Evolutionary conservation across 805 yeast genomes (phyloP), one percentile per base, ranked within the genome.

Genomic region (Blastobotrys muscicola): DNA sequence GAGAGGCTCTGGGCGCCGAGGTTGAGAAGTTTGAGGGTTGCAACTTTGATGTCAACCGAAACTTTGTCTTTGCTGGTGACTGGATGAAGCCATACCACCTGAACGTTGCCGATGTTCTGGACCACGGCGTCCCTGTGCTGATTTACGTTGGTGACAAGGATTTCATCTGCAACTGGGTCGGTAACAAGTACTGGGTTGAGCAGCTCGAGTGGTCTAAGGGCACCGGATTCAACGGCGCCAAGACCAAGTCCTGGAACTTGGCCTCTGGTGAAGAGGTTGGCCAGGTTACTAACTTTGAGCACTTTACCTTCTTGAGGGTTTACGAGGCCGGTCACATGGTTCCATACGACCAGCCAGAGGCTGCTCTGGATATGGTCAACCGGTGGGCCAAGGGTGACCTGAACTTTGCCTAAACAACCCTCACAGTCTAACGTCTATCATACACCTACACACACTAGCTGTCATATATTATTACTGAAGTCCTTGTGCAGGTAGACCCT

Each of bases 251-350:
- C 42, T 68, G 70, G 70, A 43, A 46, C n/a, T 61, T 64, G 4
- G 60, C 60, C 12, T 74, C 71, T 36, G 70, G 71, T 42, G 62
- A 67, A 50, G 66, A 67, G 46, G 60, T 51, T 6, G 97, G 97
- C 47, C 77, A 82, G 55, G 81, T 80, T 26, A 86, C 85, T 68
- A 81, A 76, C 57, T 74, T 70, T 51, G 80, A 80, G 39, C 71
- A 75, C 47, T 78, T 89, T 54, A 83, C 95, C 3, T 90, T 82
- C 69, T 70, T 85, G 62, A 75, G 95, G 62, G 76, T 89, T 8
- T 89, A 71, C 56, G 90, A 78, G 50, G 97, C 94, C 42, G 97
- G 97, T 23, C 97, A 90, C 66, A 87, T 89, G 96, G 95, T 86
- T 49, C 97, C 97, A 12, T 81, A 67, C 57, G 89, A 89, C 65